Evolutionary conservation across 1,284 basidiomycete species (phyloP).

Genomic region (Meripilus lineatus): DNA sequence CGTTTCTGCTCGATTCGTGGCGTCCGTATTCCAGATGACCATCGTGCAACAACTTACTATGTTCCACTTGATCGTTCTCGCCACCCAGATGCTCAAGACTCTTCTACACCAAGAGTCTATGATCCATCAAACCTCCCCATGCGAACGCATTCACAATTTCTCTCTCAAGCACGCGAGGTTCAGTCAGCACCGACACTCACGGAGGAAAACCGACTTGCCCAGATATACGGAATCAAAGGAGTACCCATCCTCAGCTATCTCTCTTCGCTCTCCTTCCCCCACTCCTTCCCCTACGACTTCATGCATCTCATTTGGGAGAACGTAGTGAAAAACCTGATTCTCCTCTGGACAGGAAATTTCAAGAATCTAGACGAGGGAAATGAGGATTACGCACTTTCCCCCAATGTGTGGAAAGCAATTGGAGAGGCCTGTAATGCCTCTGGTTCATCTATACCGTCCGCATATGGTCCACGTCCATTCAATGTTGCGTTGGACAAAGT

Average conservation of each 20-base stretch:
- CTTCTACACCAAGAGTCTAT: constrained; percentile 16
- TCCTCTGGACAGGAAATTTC: constrained; percentile 35
- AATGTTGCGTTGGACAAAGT: constrained; percentile 35
- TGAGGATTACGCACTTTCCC: constrained; percentile 26
- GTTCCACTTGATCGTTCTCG: too few relatives aligned
- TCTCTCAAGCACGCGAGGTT: constrained; percentile 29
- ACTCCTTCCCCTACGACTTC: constrained; percentile 39
- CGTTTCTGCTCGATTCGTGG: constrained; percentile 38
- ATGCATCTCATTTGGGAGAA: too few relatives aligned
- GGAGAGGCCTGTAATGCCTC: constrained; percentile 27
- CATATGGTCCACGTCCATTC: too few relatives aligned
- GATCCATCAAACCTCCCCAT: constrained; percentile 34
- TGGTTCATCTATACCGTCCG: constrained; percentile 33
- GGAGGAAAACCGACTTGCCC: constrained; percentile 24
- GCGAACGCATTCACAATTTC: constrained; percentile 28
- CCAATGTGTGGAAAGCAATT: constrained; percentile 35
- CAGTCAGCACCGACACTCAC: constrained; percentile 20
- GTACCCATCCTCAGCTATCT: constrained; percentile 30
- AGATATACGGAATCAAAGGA: constrained; percentile 35
- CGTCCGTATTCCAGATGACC: constrained; percentile 22
- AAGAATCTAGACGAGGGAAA: constrained; percentile 32
- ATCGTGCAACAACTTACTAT: too few relatives aligned
- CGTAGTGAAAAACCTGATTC: constrained; percentile 33
- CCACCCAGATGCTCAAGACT: too few relatives aligned
- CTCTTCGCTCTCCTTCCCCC: constrained; percentile 32